phyloP scores from a whole-genome alignment of 805 yeast genomes.

The Isabelozyma heimii region DNA sequence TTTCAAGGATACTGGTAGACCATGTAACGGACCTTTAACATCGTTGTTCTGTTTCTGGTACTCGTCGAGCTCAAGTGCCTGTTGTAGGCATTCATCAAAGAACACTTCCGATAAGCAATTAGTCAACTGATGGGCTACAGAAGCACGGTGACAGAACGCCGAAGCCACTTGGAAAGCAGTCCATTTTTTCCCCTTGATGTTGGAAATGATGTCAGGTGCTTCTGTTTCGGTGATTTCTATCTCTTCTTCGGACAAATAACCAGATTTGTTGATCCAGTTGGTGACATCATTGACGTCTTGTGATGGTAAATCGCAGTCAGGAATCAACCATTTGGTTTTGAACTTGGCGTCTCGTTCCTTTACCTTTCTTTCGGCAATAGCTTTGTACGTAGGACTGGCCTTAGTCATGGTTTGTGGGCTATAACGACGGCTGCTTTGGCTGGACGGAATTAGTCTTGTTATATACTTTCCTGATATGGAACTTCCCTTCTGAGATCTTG shows the following conservation, averaged over 20 bases:
- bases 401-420: constrained; percentile 5
- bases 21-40: constrained; percentile 26
- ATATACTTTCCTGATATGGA: not conserved
- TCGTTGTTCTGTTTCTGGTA: constrained; percentile 13
- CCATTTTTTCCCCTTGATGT: constrained; percentile 26
- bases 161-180: constrained; percentile 44
- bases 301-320: constrained; percentile 27
- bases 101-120: constrained; percentile 38
- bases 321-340: constrained; percentile 45
- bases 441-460: not conserved
- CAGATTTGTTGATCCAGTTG: constrained; percentile 33
- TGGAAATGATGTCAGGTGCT: constrained; percentile 22
- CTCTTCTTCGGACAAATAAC: constrained; percentile 32
- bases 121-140: constrained; percentile 54
- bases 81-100: constrained; percentile 24
- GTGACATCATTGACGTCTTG: constrained; percentile 34
- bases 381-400: constrained; percentile 20
- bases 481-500: not conserved
- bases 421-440: not conserved
- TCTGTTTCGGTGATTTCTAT: constrained; percentile 37
- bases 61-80: constrained; percentile 22
- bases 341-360: constrained; percentile 41
- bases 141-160: constrained; percentile 60
- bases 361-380: constrained; percentile 40
- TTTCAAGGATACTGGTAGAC: constrained; percentile 32